Percentiles rank a stretch among this genome's conserved stretches.
These are phyloP conservation scores for Auriculariales sp. DNA, from an alignment of 768 basidiomycete species.

Conservation along the genomic window DNA sequence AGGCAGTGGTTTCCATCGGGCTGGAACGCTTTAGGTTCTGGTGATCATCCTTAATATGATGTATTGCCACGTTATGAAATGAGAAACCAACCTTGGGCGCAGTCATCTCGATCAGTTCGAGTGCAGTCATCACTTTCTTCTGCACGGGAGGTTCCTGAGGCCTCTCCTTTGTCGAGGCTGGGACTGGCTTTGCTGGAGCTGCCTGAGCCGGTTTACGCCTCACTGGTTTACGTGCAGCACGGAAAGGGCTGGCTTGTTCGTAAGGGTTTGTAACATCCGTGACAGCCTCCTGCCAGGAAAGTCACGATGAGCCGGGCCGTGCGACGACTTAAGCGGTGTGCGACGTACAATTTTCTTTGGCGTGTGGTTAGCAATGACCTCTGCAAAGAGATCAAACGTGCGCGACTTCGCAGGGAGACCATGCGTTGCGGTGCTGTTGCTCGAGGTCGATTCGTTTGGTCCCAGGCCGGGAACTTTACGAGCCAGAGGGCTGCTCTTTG, in stretches of 20 bases:
- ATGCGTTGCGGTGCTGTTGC: too few species aligned
- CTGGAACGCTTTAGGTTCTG: background rate
- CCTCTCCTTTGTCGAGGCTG: background rate
- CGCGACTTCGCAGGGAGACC: background rate
- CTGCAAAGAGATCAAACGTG: background rate
- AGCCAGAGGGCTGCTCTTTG: too few species aligned
- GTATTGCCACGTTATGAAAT: background rate
- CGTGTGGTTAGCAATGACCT: background rate
- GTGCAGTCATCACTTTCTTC: background rate
- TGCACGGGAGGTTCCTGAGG: background rate
- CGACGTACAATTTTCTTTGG: background rate
- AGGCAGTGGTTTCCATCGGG: background rate
- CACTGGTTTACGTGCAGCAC: background rate
- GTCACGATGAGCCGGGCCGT: too few species aligned
- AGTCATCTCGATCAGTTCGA: background rate
- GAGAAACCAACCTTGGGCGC: background rate
- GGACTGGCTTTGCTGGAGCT: background rate
- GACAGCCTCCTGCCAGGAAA: background rate
- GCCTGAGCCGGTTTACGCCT: background rate
- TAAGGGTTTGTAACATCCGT: background rate
- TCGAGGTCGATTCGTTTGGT: background rate
- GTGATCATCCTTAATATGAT: background rate
- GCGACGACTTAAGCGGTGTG: background rate
- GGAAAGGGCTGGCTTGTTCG: background rate
- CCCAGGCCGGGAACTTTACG: background rate